phyloP scores from a whole-genome alignment of 768 basidiomycete genomes.

The Lactarius psammicola region DNA sequence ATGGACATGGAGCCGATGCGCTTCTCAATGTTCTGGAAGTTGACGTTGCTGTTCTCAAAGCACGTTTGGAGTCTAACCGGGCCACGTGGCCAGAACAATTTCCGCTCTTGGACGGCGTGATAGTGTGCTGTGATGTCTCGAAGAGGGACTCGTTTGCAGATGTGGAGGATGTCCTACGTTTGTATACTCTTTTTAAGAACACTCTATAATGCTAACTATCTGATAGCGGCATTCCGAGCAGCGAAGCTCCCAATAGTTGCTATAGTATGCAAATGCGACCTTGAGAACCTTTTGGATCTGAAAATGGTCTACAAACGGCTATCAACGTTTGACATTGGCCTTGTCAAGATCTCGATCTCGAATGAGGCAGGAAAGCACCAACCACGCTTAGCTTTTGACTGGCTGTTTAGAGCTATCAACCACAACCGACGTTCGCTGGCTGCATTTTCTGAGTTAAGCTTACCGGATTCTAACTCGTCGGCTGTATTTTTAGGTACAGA shows the following conservation, averaged over 20 bases:
- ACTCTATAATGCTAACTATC: slow-evolving; percentile 20
- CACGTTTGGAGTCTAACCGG: slow-evolving; percentile 32
- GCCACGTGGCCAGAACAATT: slow-evolving; percentile 51
- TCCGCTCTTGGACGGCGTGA: slow-evolving; percentile 68
- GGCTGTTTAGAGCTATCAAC: slow-evolving; percentile 64
- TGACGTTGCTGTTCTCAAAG: slow-evolving; percentile 36
- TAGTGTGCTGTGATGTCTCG: slow-evolving; percentile 84
- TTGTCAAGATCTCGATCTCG: slow-evolving; percentile 68
- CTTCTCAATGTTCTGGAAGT: slow-evolving; percentile 37
- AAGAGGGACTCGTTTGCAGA: slow-evolving; percentile 59
- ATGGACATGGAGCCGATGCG: slow-evolving; percentile 24
- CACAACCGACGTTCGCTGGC: slow-evolving; percentile 22
- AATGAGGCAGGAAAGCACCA: slow-evolving; percentile 62
- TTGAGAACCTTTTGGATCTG: slow-evolving; percentile 58
- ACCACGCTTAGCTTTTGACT: slow-evolving; percentile 73
- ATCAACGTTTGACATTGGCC: slow-evolving; percentile 64
- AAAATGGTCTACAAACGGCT: slow-evolving; percentile 50
- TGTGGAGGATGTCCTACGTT: slow-evolving; percentile 69
- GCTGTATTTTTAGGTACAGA: slow-evolving; percentile 10
- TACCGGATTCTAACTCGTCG: not conserved
- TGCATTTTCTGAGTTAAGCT: not conserved
- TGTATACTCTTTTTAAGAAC: slow-evolving; percentile 38
- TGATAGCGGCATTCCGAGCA: slow-evolving; percentile 55
- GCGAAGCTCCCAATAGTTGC: slow-evolving; percentile 66
- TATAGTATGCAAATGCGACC: slow-evolving; percentile 85